Evolutionary conservation across 441 rosid genomes (phyloP).

Genomic region (Populus tomentosa): DNA sequence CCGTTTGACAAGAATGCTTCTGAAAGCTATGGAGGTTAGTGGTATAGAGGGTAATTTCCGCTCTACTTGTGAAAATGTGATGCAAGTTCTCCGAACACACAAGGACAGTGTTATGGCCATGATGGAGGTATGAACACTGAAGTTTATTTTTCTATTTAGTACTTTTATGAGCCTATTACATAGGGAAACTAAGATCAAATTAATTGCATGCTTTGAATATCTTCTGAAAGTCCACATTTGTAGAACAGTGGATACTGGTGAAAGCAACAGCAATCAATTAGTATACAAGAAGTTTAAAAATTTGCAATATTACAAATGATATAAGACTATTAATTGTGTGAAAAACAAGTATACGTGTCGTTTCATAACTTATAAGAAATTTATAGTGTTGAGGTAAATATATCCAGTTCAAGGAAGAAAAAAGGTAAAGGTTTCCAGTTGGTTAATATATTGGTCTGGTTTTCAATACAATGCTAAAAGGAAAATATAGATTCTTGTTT

Average conservation of each 20-base stretch:
- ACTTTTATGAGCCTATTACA: background rate
- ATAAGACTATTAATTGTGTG: background rate
- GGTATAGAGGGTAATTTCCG: conserved; percentile 98
- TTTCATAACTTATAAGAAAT: too few species aligned
- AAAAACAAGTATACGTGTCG: background rate
- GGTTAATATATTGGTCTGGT: background rate
- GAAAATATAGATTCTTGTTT: background rate
- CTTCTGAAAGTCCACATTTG: background rate
- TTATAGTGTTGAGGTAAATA: background rate
- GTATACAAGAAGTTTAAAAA: background rate
- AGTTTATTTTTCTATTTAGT: conserved; percentile 3
- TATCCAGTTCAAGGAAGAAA: background rate
- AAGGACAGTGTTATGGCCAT: conserved; percentile 99
- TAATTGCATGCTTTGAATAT: background rate
- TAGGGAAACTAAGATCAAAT: background rate
- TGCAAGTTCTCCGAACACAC: conserved; percentile 97
- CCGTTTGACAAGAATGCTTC: conserved; percentile 99
- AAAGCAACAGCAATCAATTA: background rate
- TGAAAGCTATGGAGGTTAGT: conserved; percentile 99
- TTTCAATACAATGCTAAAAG: background rate
- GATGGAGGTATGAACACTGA: conserved; percentile 75
- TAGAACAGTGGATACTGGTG: background rate
- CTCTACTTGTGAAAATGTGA: conserved; percentile 98
- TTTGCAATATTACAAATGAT: background rate
- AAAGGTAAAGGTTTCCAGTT: background rate